These are phyloP conservation scores for Yarrowia osloensis DNA, from an alignment of 805 yeast genomes.

Conservation along the genomic window DNA sequence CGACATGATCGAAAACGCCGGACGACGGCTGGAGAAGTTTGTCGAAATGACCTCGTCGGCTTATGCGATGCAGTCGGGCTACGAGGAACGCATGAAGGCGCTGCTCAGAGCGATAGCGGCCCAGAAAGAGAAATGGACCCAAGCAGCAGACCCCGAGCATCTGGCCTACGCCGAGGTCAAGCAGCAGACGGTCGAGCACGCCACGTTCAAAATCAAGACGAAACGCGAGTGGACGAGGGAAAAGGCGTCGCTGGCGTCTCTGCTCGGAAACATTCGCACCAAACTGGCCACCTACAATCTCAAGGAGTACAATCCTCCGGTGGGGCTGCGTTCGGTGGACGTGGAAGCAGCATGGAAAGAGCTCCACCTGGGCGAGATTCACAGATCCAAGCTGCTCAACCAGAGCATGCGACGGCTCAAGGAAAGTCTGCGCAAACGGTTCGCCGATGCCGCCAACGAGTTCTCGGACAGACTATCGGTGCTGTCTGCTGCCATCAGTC, in stretches of 20 bases:
- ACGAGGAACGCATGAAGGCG: constrained; percentile 41
- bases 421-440: constrained; percentile 40
- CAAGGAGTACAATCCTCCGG: constrained; percentile 44
- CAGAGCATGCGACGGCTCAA: constrained; percentile 42
- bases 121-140: constrained; percentile 39
- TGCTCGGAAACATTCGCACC: constrained; percentile 45
- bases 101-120: constrained; percentile 38
- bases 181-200: constrained; percentile 38
- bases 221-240: constrained; percentile 47
- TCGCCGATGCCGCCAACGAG: constrained; percentile 44
- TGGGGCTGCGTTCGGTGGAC: constrained; percentile 38
- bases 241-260: constrained; percentile 43
- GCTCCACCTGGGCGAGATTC: constrained; percentile 42
- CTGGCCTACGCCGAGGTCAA: constrained; percentile 39
- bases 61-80: constrained; percentile 41
- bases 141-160: constrained; percentile 35
- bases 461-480: constrained; percentile 39
- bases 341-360: constrained; percentile 43
- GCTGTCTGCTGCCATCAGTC: constrained; percentile 39
- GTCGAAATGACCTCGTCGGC: constrained; percentile 42
- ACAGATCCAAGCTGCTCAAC: constrained; percentile 42
- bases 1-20: constrained; percentile 45
- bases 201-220: constrained; percentile 38
- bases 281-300: constrained; percentile 45
- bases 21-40: constrained; percentile 44